A percentile compares a stretch with the other conserved stretches of the same genome.
Evolutionary conservation across 2,329 filamentous ascomycete species (phyloP).

Genomic region (Fonsecaea nubica): DNA sequence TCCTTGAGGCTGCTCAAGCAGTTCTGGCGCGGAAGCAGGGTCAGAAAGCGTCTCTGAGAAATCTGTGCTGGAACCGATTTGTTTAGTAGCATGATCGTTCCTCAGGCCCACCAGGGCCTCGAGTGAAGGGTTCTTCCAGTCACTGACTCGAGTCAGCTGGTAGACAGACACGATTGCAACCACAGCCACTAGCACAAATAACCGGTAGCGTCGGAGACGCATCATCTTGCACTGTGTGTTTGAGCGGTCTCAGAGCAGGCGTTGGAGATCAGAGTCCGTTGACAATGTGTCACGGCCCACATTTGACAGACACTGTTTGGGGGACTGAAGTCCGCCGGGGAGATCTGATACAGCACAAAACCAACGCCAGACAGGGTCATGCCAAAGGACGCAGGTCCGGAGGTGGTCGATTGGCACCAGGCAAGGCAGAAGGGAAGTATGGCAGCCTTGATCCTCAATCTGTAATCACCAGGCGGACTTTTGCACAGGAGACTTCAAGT

Average conservation of each 20-base stretch:
- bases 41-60: constrained; percentile 7
- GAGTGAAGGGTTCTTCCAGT: constrained; percentile 43
- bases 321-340: background rate
- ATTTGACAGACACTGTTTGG: constrained; percentile 21
- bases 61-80: constrained; percentile 5
- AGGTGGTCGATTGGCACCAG: background rate
- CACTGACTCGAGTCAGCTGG: constrained; percentile 57
- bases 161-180: constrained; percentile 56
- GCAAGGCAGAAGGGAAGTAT: background rate
- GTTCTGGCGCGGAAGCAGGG: constrained; percentile 12
- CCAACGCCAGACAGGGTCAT: background rate
- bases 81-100: constrained; percentile 18
- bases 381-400: background rate
- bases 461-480: constrained; percentile 4
- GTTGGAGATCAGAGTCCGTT: constrained; percentile 5
- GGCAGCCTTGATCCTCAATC: background rate
- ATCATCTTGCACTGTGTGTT: constrained; percentile 48
- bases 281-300: constrained; percentile 10
- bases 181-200: constrained; percentile 54
- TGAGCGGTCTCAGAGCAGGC: background rate
- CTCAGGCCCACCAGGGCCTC: constrained; percentile 30
- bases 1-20: constrained; percentile 15
- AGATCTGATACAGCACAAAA: background rate
- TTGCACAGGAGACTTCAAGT: background rate
- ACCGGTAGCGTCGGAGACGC: constrained; percentile 57